Conservation (phyloP, 164 flowering plant species). For the Chimonanthus salicifolius region DNA sequence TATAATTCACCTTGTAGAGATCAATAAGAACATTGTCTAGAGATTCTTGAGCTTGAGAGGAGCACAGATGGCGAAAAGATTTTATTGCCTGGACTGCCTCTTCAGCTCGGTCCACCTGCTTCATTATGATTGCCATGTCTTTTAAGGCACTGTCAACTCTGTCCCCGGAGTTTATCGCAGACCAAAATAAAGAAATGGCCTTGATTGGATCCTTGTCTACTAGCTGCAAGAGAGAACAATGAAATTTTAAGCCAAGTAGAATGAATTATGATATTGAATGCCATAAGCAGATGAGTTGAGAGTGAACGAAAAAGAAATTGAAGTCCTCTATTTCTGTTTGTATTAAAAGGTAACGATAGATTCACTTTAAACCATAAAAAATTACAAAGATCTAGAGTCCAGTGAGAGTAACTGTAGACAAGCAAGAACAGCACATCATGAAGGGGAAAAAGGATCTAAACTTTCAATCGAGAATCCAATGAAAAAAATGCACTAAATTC, state of each 20-base stretch:
- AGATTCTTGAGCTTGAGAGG: constrained; percentile 71
- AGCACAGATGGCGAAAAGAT: constrained; percentile 77
- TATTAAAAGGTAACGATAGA: background rate
- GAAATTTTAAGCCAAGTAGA: background rate
- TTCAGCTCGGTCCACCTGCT: constrained; percentile 72
- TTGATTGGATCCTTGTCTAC: constrained; percentile 67
- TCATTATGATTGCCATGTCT: constrained; percentile 94
- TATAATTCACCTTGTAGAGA: constrained; percentile 65
- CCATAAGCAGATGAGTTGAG: background rate
- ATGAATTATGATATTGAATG: background rate
- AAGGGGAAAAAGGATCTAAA: too few relatives aligned
- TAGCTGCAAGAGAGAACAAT: constrained; percentile 32
- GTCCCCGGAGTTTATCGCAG: constrained; percentile 77
- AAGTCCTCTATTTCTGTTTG: too few relatives aligned
- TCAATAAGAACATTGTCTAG: constrained; percentile 81
- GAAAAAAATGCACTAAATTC: too few relatives aligned
- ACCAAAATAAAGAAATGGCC: constrained; percentile 80
- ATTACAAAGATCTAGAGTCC: background rate
- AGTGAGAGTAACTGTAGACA: background rate
- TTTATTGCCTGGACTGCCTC: constrained; percentile 92
- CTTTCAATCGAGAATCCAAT: too few relatives aligned
- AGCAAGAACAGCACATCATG: background rate
- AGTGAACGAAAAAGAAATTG: background rate
- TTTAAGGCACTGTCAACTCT: constrained; percentile 85
- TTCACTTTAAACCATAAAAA: background rate